Conservation (phyloP, 1,139 yeast genomes). For the Kodamaea derodonti region DNA sequence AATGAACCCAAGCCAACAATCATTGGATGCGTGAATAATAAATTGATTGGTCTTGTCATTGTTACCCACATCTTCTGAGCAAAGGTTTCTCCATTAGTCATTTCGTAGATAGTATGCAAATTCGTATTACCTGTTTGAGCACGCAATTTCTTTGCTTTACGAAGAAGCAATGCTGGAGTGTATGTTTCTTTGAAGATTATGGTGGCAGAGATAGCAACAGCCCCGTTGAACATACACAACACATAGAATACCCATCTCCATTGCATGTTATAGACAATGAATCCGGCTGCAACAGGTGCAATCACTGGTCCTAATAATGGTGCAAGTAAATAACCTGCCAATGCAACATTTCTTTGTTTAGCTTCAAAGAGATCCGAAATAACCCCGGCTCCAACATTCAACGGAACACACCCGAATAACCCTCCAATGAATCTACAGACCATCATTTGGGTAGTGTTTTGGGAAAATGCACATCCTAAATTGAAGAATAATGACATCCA, state of each 20-base stretch:
- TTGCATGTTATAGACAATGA: constrained; percentile 19
- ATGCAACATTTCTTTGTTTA: constrained; percentile 33
- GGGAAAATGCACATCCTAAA: constrained; percentile 39
- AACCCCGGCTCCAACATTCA: constrained; percentile 45
- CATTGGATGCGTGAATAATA: constrained; percentile 44
- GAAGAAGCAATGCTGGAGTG: constrained; percentile 33
- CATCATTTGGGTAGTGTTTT: constrained; percentile 38
- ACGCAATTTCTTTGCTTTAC: constrained; percentile 29
- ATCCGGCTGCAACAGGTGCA: constrained; percentile 59
- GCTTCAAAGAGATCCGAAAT: constrained; percentile 32
- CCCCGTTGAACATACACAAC: constrained; percentile 39
- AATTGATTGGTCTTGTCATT: constrained; percentile 36
- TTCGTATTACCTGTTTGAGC: constrained; percentile 34
- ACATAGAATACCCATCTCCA: constrained; percentile 48
- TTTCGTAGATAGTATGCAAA: constrained; percentile 43
- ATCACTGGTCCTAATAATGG: constrained; percentile 56
- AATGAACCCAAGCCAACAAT: constrained; percentile 43
- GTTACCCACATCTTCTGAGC: constrained; percentile 28
- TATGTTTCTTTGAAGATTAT: constrained; percentile 39
- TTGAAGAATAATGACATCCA: constrained; percentile 32
- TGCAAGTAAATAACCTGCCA: constrained; percentile 43
- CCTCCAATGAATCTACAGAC: constrained; percentile 40
- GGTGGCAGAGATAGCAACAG: constrained; percentile 33
- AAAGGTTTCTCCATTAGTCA: constrained; percentile 34
- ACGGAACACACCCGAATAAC: constrained; percentile 36